phyloP scores from a whole-genome alignment of 805 yeast genomes.

The Phaffomyces opuntiae region DNA sequence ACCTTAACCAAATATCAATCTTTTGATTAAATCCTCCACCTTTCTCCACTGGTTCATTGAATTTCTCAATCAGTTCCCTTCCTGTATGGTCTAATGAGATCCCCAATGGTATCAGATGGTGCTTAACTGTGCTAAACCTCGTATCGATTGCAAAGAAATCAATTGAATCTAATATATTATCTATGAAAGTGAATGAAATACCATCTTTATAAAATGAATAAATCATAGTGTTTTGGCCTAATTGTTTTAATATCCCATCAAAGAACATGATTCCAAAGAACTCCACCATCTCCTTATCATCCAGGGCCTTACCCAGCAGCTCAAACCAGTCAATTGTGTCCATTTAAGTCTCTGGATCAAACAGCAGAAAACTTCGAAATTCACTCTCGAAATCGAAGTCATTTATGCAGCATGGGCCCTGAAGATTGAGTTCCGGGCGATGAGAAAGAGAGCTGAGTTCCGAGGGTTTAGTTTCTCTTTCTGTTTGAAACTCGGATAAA shows the following conservation, averaged over 20 bases:
- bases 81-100: constrained; percentile 21
- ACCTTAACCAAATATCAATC: constrained; percentile 35
- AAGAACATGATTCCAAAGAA: neutral
- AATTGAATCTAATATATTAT: constrained; percentile 24
- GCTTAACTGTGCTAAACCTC: constrained; percentile 12
- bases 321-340: too few species aligned
- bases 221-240: constrained; percentile 3
- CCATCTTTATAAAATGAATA: constrained; percentile 22
- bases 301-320: too few species aligned
- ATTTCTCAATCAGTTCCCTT: constrained; percentile 22
- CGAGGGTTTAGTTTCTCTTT: neutral
- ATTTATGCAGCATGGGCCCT: too few species aligned
- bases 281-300: too few species aligned
- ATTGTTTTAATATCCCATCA: neutral
- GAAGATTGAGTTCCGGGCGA: too few species aligned
- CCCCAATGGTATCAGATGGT: constrained; percentile 14
- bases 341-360: neutral
- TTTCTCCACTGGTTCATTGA: constrained; percentile 35
- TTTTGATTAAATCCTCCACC: constrained; percentile 31
- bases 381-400: too few species aligned
- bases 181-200: constrained; percentile 13
- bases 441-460: neutral
- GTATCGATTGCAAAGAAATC: constrained; percentile 27
- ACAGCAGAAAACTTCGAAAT: neutral
- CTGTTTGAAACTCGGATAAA: too few species aligned